Evolutionary conservation across 257 asterid species (phyloP).

Genomic region (Henckelia pumila): DNA sequence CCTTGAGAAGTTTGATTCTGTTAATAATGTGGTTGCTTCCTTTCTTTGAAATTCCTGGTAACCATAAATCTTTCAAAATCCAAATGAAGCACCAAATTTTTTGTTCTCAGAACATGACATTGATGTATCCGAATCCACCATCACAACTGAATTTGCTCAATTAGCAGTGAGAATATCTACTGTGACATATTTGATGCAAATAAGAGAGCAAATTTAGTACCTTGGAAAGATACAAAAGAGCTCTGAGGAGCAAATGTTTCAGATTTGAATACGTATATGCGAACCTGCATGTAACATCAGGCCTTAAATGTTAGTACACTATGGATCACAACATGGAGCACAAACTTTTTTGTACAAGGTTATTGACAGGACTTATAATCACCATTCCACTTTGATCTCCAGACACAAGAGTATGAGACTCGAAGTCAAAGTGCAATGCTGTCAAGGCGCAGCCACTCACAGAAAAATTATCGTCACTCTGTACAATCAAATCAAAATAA

Average conservation of each 20-base stretch:
- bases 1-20: constrained; percentile 59
- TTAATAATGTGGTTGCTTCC: constrained; percentile 62
- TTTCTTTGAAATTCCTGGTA: constrained; percentile 78
- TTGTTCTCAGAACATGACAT: background rate
- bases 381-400: constrained; percentile 95
- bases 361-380: constrained; percentile 28
- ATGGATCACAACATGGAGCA: background rate
- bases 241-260: constrained; percentile 68
- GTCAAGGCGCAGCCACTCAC: constrained; percentile 71
- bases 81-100: background rate
- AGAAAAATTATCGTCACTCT: constrained; percentile 73
- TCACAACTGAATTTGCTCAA: background rate
- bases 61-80: background rate
- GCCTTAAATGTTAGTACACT: constrained; percentile 17
- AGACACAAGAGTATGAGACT: constrained; percentile 57
- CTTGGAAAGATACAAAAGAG: constrained; percentile 68
- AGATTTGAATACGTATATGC: constrained; percentile 64
- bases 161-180: background rate
- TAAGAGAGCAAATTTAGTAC: constrained; percentile 33
- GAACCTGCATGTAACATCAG: constrained; percentile 52
- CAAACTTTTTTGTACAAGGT: constrained; percentile 9
- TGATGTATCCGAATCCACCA: background rate
- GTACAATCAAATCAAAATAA: constrained; percentile 33
- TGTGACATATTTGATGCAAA: background rate
- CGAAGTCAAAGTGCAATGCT: constrained; percentile 54